Conservation (phyloP, 1,139 yeast genomes). For the Debaryomyces robertsiae region DNA sequence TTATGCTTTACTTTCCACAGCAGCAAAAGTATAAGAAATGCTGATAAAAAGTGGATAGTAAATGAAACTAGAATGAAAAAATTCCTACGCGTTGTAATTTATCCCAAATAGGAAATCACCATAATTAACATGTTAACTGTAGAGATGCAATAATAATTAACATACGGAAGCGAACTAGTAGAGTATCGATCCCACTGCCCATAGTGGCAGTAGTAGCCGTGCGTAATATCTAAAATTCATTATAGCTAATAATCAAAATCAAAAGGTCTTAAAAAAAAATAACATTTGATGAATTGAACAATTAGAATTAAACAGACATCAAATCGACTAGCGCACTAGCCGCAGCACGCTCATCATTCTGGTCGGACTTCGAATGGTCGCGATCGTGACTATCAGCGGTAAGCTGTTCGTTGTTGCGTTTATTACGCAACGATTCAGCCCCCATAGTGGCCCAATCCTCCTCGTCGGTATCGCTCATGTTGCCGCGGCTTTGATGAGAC, state of each 20-base stretch:
- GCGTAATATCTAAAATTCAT: too few species aligned
- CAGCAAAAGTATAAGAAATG: conserved; percentile 1
- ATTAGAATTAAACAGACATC: conserved; percentile 35
- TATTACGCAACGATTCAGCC: conserved; percentile 58
- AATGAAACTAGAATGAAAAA: conserved; percentile 9
- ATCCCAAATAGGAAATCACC: conserved; percentile 14
- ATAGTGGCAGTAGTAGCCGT: too few species aligned
- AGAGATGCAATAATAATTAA: neutral
- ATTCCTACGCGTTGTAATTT: conserved; percentile 15
- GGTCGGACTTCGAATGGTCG: conserved; percentile 9
- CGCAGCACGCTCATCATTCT: conserved; percentile 53
- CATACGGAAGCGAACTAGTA: neutral
- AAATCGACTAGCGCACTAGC: conserved; percentile 66
- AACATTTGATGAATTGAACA: too few species aligned
- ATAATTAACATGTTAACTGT: neutral
- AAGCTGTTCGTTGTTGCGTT: conserved; percentile 14
- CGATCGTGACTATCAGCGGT: neutral
- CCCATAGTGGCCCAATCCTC: conserved; percentile 95
- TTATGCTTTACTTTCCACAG: neutral
- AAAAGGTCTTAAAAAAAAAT: too few species aligned
- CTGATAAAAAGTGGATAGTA: conserved; percentile 2
- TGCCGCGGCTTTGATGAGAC: conserved; percentile 6
- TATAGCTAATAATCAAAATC: too few species aligned
- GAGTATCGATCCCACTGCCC: too few species aligned
- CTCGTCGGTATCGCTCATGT: conserved; percentile 70